These are phyloP conservation scores for Hymenoscyphus infarciens DNA, from an alignment of 2,329 filamentous ascomycete species.

Conservation along the genomic window DNA sequence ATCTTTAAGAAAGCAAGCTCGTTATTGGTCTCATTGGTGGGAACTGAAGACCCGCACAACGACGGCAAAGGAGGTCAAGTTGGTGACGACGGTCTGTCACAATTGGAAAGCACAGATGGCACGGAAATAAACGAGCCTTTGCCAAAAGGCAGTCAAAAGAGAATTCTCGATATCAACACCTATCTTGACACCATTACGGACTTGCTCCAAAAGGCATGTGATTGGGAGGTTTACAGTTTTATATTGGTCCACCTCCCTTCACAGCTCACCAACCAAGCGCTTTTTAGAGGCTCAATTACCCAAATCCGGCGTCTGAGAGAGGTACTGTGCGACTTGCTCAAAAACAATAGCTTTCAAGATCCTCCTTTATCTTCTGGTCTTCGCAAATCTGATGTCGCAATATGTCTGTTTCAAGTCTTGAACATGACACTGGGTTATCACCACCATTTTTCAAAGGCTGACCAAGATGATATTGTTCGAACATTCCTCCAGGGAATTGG, in stretches of 20 bases:
- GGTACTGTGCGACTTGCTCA: constrained; percentile 78
- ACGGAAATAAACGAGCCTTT: not conserved
- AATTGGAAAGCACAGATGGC: not conserved
- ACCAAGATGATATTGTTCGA: constrained; percentile 85
- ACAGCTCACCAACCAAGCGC: constrained; percentile 83
- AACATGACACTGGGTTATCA: constrained; percentile 91
- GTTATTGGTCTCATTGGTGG: constrained; percentile 29
- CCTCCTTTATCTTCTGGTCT: constrained; percentile 76
- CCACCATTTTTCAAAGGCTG: constrained; percentile 73
- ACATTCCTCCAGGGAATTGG: constrained; percentile 83
- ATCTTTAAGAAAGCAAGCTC: constrained; percentile 35
- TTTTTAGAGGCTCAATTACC: constrained; percentile 71
- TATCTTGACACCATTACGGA: constrained; percentile 77
- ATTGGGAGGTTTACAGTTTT: constrained; percentile 94
- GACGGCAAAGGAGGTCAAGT: not conserved
- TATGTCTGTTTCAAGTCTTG: constrained; percentile 82
- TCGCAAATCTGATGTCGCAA: constrained; percentile 82
- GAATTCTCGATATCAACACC: constrained; percentile 26
- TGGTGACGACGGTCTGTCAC: not conserved
- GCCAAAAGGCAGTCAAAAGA: constrained; percentile 6
- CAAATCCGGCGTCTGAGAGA: constrained; percentile 74
- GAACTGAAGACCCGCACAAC: constrained; percentile 7
- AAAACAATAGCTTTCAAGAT: constrained; percentile 72
- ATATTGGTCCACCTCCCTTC: constrained; percentile 80
- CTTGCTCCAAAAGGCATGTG: constrained; percentile 69